A percentile compares a stretch with the other conserved stretches of the same genome.
Conservation (phyloP, 1,284 basidiomycete genomes). For the Lignosus rhinocerotis region DNA sequence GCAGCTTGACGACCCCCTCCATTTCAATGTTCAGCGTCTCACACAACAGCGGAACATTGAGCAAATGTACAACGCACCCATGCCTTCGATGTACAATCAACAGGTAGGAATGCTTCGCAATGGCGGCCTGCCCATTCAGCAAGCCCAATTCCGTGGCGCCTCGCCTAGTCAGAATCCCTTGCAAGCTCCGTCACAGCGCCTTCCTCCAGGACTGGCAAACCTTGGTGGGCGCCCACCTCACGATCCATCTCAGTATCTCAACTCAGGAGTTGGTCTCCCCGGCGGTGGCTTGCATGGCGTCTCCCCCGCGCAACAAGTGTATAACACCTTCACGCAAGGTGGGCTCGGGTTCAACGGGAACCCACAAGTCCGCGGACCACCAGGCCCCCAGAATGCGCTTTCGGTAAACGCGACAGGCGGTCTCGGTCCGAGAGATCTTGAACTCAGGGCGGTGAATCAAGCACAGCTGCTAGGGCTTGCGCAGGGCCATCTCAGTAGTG, state of each 20-base stretch:
- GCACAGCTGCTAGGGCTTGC: slow-evolving; percentile 50
- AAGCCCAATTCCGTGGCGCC: slow-evolving; percentile 65
- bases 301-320: slow-evolving; percentile 47
- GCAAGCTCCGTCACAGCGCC: slow-evolving; percentile 49
- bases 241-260: slow-evolving; percentile 68
- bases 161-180: slow-evolving; percentile 59
- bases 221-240: slow-evolving; percentile 78
- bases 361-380: slow-evolving; percentile 53
- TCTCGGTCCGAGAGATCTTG: slow-evolving; percentile 54
- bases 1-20: slow-evolving; percentile 58
- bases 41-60: slow-evolving; percentile 55
- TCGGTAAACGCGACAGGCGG: slow-evolving; percentile 45
- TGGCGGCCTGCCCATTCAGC: slow-evolving; percentile 57
- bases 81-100: slow-evolving; percentile 52
- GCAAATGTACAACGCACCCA: slow-evolving; percentile 54
- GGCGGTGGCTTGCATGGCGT: slow-evolving; percentile 50
- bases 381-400: slow-evolving; percentile 51
- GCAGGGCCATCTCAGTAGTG: slow-evolving; percentile 40
- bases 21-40: slow-evolving; percentile 57
- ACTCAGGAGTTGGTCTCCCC: slow-evolving; percentile 47
- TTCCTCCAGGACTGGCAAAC: slow-evolving; percentile 82
- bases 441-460: slow-evolving; percentile 51
- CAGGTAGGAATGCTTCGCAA: slow-evolving; percentile 49
- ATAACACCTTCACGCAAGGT: slow-evolving; percentile 50
- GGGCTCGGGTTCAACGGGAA: slow-evolving; percentile 48